Evolutionary conservation across 1,139 yeast genomes (phyloP).

Genomic region (Pneumocystis sp.): DNA sequence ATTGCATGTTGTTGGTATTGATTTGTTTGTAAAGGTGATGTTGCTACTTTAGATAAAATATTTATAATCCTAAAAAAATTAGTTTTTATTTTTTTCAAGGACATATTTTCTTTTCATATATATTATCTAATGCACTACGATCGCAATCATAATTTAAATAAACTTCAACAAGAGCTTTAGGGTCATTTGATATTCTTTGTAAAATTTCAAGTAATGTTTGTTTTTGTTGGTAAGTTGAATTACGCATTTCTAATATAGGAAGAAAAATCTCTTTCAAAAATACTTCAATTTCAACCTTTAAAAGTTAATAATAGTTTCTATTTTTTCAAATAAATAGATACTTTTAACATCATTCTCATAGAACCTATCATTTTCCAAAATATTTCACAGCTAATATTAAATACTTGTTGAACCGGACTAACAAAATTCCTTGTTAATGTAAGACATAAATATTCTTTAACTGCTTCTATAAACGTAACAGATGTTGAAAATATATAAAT

Average conservation of each 20-base stretch:
- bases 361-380: slow-evolving; percentile 80
- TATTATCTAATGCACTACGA: slow-evolving; percentile 54
- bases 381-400: slow-evolving; percentile 80
- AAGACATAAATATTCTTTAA: slow-evolving; percentile 70
- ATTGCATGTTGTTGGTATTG: slow-evolving; percentile 53
- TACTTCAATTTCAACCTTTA: slow-evolving; percentile 72
- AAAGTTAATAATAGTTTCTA: background rate
- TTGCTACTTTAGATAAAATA: slow-evolving; percentile 23
- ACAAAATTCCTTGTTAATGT: slow-evolving; percentile 86
- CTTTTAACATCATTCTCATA: slow-evolving; percentile 62
- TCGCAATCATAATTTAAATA: slow-evolving; percentile 95
- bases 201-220: slow-evolving; percentile 67
- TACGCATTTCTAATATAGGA: slow-evolving; percentile 82
- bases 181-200: slow-evolving; percentile 71
- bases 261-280: slow-evolving; percentile 85
- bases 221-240: slow-evolving; percentile 86
- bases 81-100: slow-evolving; percentile 47
- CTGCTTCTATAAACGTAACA: slow-evolving; percentile 56
- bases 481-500: slow-evolving; percentile 36
- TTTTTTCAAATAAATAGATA: background rate
- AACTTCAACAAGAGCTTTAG: slow-evolving; percentile 78
- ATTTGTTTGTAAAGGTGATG: slow-evolving; percentile 57
- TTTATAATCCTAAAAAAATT: slow-evolving; percentile 29
- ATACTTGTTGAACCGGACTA: slow-evolving; percentile 79
- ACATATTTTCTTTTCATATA: slow-evolving; percentile 50